Percentiles rank a stretch among this genome's conserved stretches.
Conservation (phyloP, 352 stramenopile genomes). For the Detonula confervacea region DNA sequence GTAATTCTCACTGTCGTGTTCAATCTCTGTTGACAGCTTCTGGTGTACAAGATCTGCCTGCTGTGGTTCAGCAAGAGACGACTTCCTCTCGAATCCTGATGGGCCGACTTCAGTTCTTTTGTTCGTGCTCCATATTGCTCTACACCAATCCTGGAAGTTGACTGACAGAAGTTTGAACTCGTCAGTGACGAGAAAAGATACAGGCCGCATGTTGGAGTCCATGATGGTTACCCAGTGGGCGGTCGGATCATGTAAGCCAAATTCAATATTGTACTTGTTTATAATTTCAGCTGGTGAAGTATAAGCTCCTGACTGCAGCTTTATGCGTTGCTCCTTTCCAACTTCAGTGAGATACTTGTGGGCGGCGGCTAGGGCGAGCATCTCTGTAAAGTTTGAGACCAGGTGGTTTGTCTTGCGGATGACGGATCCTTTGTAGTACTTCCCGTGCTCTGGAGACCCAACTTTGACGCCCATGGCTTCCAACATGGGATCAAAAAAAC, state of each 20-base stretch:
- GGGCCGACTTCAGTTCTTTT: slow-evolving; percentile 13
- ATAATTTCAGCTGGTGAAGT: too few species aligned
- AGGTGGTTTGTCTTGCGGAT: slow-evolving; percentile 29
- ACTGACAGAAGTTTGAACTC: not conserved
- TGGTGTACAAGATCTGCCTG: slow-evolving; percentile 1
- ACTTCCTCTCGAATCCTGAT: slow-evolving; percentile 4
- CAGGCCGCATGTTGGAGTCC: slow-evolving; percentile 13
- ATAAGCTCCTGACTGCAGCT: not conserved
- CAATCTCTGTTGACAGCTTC: slow-evolving; percentile 1
- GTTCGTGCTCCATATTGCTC: slow-evolving; percentile 17
- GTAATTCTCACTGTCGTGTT: not conserved
- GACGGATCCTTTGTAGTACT: slow-evolving; percentile 28
- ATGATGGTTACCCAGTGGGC: not conserved
- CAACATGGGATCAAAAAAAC: slow-evolving; percentile 40
- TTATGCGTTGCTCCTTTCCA: slow-evolving; percentile 14
- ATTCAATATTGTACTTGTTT: too few species aligned
- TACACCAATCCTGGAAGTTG: slow-evolving; percentile 16
- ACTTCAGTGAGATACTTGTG: slow-evolving; percentile 24
- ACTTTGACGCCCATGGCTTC: slow-evolving; percentile 24
- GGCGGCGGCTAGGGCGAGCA: slow-evolving; percentile 2
- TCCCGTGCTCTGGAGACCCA: slow-evolving; percentile 24
- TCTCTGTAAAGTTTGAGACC: slow-evolving; percentile 29
- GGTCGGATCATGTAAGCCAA: slow-evolving; percentile 4
- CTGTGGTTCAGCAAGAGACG: not conserved
- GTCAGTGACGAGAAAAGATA: not conserved